phyloP scores from a whole-genome alignment of 2,329 filamentous ascomycete species.

The Penicillium sp. region DNA sequence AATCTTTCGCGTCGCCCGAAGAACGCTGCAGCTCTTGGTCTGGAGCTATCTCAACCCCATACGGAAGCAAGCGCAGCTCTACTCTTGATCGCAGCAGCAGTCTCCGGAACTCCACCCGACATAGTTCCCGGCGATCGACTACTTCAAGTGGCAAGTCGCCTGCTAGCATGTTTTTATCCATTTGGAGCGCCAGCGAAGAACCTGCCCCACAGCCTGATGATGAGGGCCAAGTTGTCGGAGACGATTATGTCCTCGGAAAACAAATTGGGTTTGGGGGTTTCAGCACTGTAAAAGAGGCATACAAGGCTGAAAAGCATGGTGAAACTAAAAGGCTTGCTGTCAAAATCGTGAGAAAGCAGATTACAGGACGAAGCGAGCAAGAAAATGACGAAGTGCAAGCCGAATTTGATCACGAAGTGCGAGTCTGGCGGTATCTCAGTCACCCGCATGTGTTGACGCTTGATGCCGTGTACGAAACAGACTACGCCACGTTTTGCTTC shows the following conservation, averaged over 20 bases:
- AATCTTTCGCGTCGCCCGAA: constrained; percentile 40
- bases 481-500: constrained; percentile 68
- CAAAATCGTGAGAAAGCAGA: constrained; percentile 64
- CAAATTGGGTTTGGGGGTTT: constrained; percentile 66
- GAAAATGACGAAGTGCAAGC: constrained; percentile 66
- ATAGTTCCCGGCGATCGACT: constrained; percentile 50
- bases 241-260: constrained; percentile 66
- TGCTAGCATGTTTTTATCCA: constrained; percentile 58
- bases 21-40: constrained; percentile 45
- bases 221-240: constrained; percentile 65
- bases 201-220: constrained; percentile 58
- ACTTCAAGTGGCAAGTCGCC: constrained; percentile 56
- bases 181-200: constrained; percentile 48
- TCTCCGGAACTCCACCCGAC: constrained; percentile 35
- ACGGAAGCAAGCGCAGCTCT: constrained; percentile 39
- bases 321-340: constrained; percentile 58
- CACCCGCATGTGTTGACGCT: constrained; percentile 63
- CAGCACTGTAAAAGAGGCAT: constrained; percentile 66
- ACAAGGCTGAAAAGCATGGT: constrained; percentile 58
- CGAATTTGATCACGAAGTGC: constrained; percentile 67
- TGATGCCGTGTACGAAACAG: constrained; percentile 64
- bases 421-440: constrained; percentile 64
- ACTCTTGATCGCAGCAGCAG: constrained; percentile 36
- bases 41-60: constrained; percentile 29
- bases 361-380: constrained; percentile 54